Evolutionary conservation across 257 asterid species (phyloP).

Genomic region (Anisodus tanguticus): DNA sequence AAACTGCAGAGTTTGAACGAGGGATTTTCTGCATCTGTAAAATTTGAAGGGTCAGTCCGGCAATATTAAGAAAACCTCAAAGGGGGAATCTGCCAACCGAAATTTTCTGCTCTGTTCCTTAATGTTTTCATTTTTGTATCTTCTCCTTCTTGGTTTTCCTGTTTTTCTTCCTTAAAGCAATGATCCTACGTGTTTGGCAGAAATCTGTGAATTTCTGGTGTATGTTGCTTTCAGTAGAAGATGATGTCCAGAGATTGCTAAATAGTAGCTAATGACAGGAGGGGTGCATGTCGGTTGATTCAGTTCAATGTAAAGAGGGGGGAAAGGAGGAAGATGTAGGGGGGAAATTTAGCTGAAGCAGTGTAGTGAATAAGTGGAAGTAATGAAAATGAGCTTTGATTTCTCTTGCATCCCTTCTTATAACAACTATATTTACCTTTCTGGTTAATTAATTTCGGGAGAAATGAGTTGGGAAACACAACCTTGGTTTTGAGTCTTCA

Average conservation of each 20-base stretch:
- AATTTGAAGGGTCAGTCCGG: not conserved
- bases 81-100: not conserved
- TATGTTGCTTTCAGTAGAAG: not conserved
- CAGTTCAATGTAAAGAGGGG: not conserved
- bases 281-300: not conserved
- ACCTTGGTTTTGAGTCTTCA: not conserved
- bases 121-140: not conserved
- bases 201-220: not conserved
- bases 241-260: conserved; percentile 6
- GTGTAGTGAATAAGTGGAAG: not conserved
- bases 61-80: not conserved
- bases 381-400: conserved; percentile 16
- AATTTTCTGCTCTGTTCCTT: not conserved
- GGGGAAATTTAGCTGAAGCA: not conserved
- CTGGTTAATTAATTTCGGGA: not conserved
- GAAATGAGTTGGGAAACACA: not conserved
- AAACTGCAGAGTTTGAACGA: not conserved
- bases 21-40: not conserved
- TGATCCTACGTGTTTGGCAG: not conserved
- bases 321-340: not conserved
- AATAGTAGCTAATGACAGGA: not conserved
- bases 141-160: not conserved
- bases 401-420: not conserved
- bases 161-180: not conserved
- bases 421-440: not conserved